A percentile compares a stretch with the other conserved stretches of the same genome.
Evolutionary conservation across 208 protist species (phyloP).

Genomic region (Angomonas deanei): DNA sequence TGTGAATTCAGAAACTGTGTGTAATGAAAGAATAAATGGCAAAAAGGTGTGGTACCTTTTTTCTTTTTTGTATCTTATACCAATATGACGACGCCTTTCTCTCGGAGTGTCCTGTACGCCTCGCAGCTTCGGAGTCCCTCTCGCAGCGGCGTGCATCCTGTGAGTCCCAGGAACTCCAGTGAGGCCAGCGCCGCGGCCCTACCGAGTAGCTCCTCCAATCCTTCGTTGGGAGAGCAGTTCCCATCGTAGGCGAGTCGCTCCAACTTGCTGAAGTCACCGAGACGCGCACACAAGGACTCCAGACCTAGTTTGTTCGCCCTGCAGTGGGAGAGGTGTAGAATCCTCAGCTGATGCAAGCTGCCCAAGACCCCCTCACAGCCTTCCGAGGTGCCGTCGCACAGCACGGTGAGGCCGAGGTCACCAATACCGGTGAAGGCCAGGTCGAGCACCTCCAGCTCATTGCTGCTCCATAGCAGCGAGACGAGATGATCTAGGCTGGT

Average conservation of each 20-base stretch:
- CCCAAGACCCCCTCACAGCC: conserved; percentile 25
- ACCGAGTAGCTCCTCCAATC: conserved; percentile 6
- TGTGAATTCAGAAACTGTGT: no score
- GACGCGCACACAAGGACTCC: conserved; percentile 49
- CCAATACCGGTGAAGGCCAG: conserved; percentile 63
- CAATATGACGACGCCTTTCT: background rate
- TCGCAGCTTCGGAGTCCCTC: background rate
- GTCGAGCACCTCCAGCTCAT: conserved; percentile 35
- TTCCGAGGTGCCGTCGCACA: conserved; percentile 46
- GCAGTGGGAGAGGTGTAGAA: conserved; percentile 46
- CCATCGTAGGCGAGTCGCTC: conserved; percentile 45
- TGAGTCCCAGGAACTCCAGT: conserved; percentile 1
- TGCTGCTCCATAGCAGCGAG: conserved; percentile 21
- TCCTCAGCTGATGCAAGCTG: conserved; percentile 24
- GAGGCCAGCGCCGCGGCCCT: background rate
- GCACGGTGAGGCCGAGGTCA: conserved; percentile 53
- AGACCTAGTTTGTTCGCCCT: conserved; percentile 40
- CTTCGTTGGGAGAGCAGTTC: conserved; percentile 16
- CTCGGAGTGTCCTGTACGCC: background rate
- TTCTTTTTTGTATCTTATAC: background rate
- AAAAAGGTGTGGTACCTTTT: background rate
- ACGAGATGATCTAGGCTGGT: conserved; percentile 38
- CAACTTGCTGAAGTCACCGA: conserved; percentile 26
- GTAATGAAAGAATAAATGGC: background rate
- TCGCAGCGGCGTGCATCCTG: background rate